Evolutionary conservation across 148 eudicot genomes (phyloP).

Genomic region (Rhododendron molle): DNA sequence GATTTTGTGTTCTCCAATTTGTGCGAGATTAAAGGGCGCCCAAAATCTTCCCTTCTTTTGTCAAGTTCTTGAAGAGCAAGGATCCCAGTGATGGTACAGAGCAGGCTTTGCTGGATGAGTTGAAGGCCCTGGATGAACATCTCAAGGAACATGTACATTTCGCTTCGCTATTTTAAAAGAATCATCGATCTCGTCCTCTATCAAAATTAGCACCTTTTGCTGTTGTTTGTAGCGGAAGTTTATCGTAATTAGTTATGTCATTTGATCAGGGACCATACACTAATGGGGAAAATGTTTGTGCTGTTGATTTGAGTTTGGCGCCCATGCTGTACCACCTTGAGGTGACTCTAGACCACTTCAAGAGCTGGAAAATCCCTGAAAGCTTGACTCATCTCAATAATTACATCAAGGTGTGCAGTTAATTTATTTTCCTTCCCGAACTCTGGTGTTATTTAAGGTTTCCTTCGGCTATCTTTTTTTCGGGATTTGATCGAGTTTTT

Average conservation of each 20-base stretch:
- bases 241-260: background rate
- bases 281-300: constrained; percentile 61
- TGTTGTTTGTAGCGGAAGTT: background rate
- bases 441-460: background rate
- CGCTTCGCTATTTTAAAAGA: background rate
- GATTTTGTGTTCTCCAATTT: background rate
- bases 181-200: background rate
- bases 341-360: constrained; percentile 80
- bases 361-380: constrained; percentile 71
- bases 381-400: constrained; percentile 45
- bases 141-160: constrained; percentile 63
- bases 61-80: constrained; percentile 75
- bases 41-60: constrained; percentile 59
- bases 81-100: constrained; percentile 80
- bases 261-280: constrained; percentile 37
- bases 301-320: constrained; percentile 86
- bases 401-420: constrained; percentile 44
- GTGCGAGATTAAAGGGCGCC: constrained; percentile 46
- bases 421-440: background rate
- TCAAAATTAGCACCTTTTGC: background rate
- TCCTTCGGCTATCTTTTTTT: background rate
- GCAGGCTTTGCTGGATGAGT: constrained; percentile 64
- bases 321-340: constrained; percentile 83
- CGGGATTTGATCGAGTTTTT: background rate
- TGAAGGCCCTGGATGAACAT: constrained; percentile 83